Conservation (phyloP, 2,329 filamentous ascomycete genomes). For the Graphium sp. region DNA sequence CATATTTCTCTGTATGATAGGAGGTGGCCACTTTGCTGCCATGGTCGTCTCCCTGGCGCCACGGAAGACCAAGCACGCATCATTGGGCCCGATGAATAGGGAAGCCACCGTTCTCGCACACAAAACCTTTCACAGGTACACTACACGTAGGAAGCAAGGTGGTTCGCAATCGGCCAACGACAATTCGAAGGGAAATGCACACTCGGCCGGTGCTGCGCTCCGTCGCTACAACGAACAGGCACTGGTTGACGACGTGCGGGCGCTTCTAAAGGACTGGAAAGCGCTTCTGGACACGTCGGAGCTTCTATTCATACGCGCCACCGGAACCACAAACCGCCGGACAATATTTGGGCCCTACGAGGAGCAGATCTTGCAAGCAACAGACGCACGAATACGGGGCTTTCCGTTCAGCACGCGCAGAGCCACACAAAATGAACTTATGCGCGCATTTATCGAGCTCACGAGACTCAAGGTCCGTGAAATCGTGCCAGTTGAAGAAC, state of each 20-base stretch:
- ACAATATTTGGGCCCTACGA: conserved; percentile 89
- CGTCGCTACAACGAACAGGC: conserved; percentile 91
- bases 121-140: conserved; percentile 97
- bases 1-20: conserved; percentile 96
- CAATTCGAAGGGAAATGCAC: conserved; percentile 79
- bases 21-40: conserved; percentile 89
- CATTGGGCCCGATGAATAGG: conserved; percentile 63
- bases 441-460: conserved; percentile 86
- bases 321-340: conserved; percentile 68
- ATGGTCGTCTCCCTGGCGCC: conserved; percentile 88
- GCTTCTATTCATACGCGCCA: conserved; percentile 76
- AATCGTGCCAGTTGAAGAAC: conserved; percentile 48
- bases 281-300: conserved; percentile 68
- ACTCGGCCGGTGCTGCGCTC: conserved; percentile 80
- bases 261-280: conserved; percentile 72
- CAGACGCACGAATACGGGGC: conserved; percentile 64
- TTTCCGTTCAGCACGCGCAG: conserved; percentile 89
- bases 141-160: conserved; percentile 88
- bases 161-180: conserved; percentile 91
- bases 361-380: conserved; percentile 61
- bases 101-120: conserved; percentile 82
- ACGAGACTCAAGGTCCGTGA: conserved; percentile 76
- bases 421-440: conserved; percentile 85
- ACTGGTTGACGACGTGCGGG: conserved; percentile 72
- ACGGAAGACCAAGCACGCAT: conserved; percentile 50